A percentile compares a stretch with the other conserved stretches of the same genome.
Conservation (phyloP, 176 grass and related monocot species). For the Carex parvula region DNA sequence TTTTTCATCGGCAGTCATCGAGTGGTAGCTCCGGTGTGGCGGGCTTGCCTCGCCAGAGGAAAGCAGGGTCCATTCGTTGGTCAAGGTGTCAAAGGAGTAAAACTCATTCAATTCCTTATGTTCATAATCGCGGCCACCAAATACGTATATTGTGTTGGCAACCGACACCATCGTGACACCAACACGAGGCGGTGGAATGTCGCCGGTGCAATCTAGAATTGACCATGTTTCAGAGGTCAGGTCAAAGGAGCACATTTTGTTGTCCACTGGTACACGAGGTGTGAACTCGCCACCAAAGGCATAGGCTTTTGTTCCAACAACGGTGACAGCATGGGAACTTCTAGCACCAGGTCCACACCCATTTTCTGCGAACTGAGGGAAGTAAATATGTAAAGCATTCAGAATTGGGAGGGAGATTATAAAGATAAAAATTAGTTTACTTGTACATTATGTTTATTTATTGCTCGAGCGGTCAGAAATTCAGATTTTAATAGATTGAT, state of each 20-base stretch:
- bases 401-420: background rate
- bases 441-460: background rate
- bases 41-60: slow-evolving; percentile 48
- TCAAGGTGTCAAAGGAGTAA: slow-evolving; percentile 58
- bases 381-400: background rate
- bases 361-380: slow-evolving; percentile 57
- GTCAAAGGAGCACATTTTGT: slow-evolving; percentile 70
- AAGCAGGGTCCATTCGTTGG: slow-evolving; percentile 46
- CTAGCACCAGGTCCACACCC: slow-evolving; percentile 55
- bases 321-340: slow-evolving; percentile 73
- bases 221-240: slow-evolving; percentile 57
- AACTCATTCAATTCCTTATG: slow-evolving; percentile 88
- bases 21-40: slow-evolving; percentile 82
- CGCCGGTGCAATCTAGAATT: slow-evolving; percentile 37
- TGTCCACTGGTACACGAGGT: slow-evolving; percentile 76
- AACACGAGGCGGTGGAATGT: slow-evolving; percentile 69
- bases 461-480: background rate
- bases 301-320: slow-evolving; percentile 61
- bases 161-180: slow-evolving; percentile 67
- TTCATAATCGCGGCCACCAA: slow-evolving; percentile 63
- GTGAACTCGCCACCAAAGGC: slow-evolving; percentile 87
- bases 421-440: background rate
- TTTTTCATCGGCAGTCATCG: slow-evolving; percentile 48
- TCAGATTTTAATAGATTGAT: background rate
- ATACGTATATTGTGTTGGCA: slow-evolving; percentile 50